Percentiles rank a stretch among this genome's conserved stretches.
These are phyloP conservation scores for Ramicandelaber brevisporus DNA, from an alignment of 192 early-diverging fungal genomes.

Conservation along the genomic window DNA sequence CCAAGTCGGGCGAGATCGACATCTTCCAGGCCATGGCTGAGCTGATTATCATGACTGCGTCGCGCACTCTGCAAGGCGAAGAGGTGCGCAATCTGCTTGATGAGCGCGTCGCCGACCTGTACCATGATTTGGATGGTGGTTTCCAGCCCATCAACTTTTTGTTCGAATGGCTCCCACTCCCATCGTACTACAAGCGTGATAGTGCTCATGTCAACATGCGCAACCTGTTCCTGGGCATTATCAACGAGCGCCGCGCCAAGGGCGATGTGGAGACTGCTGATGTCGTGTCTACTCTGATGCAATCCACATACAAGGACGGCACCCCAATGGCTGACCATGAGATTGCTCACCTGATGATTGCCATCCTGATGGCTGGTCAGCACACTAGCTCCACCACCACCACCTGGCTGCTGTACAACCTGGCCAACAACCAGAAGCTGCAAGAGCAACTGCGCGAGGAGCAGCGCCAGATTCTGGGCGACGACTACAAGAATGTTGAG, in stretches of 20 bases:
- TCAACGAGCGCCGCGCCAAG: constrained; percentile 42
- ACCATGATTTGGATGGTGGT: constrained; percentile 82
- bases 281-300: constrained; percentile 62
- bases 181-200: constrained; percentile 64
- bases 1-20: constrained; percentile 27
- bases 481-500: constrained; percentile 14
- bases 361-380: constrained; percentile 89
- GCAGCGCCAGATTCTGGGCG: constrained; percentile 30
- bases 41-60: constrained; percentile 84
- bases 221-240: constrained; percentile 48
- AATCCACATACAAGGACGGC: constrained; percentile 73
- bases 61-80: constrained; percentile 78
- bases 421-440: constrained; percentile 52
- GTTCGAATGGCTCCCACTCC: constrained; percentile 77
- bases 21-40: constrained; percentile 60
- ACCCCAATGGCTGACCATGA: constrained; percentile 55
- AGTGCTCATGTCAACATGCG: constrained; percentile 61
- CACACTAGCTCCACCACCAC: constrained; percentile 83
- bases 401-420: constrained; percentile 71
- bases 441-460: constrained; percentile 46
- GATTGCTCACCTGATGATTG: constrained; percentile 91
- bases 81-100: constrained; percentile 73
- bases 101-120: constrained; percentile 63
- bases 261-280: constrained; percentile 31
- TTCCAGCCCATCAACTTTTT: constrained; percentile 88